A percentile compares a stretch with the other conserved stretches of the same genome.
These are phyloP conservation scores for Cytospora paraplurivora DNA, from an alignment of 2,329 filamentous ascomycete genomes.

Conservation along the genomic window DNA sequence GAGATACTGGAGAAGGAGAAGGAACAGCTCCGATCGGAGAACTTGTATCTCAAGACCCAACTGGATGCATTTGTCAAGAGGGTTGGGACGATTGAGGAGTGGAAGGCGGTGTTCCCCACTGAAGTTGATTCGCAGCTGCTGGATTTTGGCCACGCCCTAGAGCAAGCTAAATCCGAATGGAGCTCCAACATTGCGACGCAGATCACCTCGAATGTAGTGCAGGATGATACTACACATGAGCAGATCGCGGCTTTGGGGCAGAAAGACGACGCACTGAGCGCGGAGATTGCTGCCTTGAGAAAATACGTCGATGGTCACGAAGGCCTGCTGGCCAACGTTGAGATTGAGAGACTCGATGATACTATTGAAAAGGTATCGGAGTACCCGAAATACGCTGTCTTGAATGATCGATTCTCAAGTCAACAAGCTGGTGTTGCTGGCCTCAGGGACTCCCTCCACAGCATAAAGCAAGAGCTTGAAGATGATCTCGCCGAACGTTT, in stretches of 20 bases:
- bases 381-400: slow-evolving; percentile 12
- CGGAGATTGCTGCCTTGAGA: slow-evolving; percentile 7
- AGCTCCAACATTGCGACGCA: background rate
- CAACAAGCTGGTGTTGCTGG: slow-evolving; percentile 6
- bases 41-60: slow-evolving; percentile 9
- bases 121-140: background rate
- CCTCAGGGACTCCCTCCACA: slow-evolving; percentile 1
- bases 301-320: slow-evolving; percentile 10
- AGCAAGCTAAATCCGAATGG: slow-evolving; percentile 2
- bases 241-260: slow-evolving; percentile 1
- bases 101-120: background rate
- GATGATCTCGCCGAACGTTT: slow-evolving; percentile 4
- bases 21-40: slow-evolving; percentile 9
- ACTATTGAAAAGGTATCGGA: slow-evolving; percentile 6
- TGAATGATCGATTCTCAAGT: slow-evolving; percentile 3
- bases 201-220: background rate
- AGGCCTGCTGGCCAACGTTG: slow-evolving; percentile 5
- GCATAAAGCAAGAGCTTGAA: background rate
- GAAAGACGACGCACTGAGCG: slow-evolving; percentile 1
- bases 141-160: slow-evolving; percentile 1
- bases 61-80: background rate
- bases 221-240: background rate
- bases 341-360: slow-evolving; percentile 12
- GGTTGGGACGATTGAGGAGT: background rate
- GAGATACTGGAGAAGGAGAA: slow-evolving; percentile 12